These are phyloP conservation scores for Exsudoporus frostii DNA, from an alignment of 768 basidiomycete genomes.

Conservation along the genomic window DNA sequence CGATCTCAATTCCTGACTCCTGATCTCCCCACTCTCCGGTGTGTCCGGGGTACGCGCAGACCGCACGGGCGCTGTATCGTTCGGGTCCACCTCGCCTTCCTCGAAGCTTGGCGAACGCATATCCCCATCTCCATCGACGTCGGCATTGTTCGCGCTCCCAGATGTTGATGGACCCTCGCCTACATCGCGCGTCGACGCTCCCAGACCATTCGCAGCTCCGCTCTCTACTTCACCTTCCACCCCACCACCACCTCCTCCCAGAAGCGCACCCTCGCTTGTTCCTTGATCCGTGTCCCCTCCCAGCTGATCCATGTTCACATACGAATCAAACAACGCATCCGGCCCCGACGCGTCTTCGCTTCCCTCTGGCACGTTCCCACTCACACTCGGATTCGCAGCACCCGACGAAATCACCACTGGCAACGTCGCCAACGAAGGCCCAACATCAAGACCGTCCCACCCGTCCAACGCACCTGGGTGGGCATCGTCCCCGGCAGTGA, in stretches of 20 bases:
- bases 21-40: slow-evolving; percentile 19
- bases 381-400: background rate
- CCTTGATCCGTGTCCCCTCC: background rate
- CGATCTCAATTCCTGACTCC: background rate
- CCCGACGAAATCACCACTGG: background rate
- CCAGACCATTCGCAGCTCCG: background rate
- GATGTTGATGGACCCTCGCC: background rate
- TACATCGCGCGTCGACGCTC: background rate
- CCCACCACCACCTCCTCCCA: background rate
- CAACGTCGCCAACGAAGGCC: background rate
- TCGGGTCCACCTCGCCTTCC: slow-evolving; percentile 16
- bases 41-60: background rate
- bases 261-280: background rate
- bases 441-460: slow-evolving; percentile 11
- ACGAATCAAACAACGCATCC: slow-evolving; percentile 22
- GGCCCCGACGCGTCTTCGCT: background rate
- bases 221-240: background rate
- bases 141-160: background rate
- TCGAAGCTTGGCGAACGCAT: slow-evolving; percentile 1
- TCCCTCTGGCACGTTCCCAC: background rate
- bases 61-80: background rate
- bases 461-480: background rate
- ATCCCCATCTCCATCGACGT: background rate
- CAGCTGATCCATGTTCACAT: slow-evolving; percentile 20
- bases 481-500: background rate